These are phyloP conservation scores for Tympanopsis confertula DNA, from an alignment of 2,329 filamentous ascomycete species.

Conservation along the genomic window DNA sequence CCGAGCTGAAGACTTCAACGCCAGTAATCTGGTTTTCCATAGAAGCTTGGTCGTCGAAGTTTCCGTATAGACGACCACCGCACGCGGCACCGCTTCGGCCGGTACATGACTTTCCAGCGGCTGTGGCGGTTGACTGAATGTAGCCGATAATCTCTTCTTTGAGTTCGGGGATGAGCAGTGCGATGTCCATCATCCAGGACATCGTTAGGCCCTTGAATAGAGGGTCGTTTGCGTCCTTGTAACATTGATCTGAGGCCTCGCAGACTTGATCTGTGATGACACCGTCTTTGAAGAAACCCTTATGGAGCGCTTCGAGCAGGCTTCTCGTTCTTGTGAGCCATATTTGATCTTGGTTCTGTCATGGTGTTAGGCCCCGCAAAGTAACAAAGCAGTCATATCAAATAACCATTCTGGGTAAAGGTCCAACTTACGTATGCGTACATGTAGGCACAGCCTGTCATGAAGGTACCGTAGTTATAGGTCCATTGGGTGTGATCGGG, in stretches of 20 bases:
- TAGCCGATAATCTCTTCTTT: constrained; percentile 12
- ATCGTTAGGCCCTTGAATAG: constrained; percentile 21
- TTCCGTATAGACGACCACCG: too few species aligned
- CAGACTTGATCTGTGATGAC: constrained; percentile 45
- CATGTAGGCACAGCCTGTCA: constrained; percentile 26
- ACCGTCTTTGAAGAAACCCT: constrained; percentile 40
- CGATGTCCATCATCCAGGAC: constrained; percentile 17
- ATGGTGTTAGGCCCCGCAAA: too few species aligned
- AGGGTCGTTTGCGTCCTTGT: constrained; percentile 31
- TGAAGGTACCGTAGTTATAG: constrained; percentile 26
- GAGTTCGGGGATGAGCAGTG: constrained; percentile 19
- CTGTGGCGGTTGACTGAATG: constrained; percentile 15
- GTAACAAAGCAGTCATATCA: too few species aligned
- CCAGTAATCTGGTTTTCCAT: too few species aligned
- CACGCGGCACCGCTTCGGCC: constrained; percentile 16
- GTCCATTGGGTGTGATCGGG: constrained; percentile 27
- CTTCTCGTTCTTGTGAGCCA: constrained; percentile 35
- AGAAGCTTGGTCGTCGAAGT: too few species aligned
- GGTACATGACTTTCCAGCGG: constrained; percentile 17
- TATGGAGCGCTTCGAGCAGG: constrained; percentile 28
- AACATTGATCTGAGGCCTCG: constrained; percentile 43
- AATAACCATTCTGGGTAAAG: too few species aligned
- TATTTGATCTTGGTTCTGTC: constrained; percentile 22
- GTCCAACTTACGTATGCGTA: constrained; percentile 31
- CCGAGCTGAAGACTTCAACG: too few species aligned